Base-by-base conservation (phyloP, 139 green algal species). In the Coelastrella sp. region DNA sequence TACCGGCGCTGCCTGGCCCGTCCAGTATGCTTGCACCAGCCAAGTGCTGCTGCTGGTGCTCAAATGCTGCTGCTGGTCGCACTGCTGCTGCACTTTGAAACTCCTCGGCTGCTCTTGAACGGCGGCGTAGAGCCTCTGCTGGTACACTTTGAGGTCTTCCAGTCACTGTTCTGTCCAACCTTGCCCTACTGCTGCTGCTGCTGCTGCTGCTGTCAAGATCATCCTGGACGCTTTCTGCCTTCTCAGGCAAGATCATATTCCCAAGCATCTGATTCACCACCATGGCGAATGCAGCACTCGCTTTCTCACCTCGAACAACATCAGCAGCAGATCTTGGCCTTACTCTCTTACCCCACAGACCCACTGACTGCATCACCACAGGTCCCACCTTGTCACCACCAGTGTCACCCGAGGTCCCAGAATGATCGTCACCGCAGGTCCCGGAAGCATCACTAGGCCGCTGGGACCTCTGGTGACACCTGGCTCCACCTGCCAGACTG, bases 241-340 rank as follows among this genome's bases (percentile, higher is more conserved):
- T 25, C 4, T 0, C 30, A n/a, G 21, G 19, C 13, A 60, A 4
- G 4, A 73, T 4, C 23, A 78, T 53, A 13, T 60, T 78, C 21
- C 69, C 40, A 60, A 78, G 37, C 69, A 78, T 78, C 23, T 78
- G 38, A 53, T 78, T 78, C 3, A 78, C 40, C 4, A 78, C 40
- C 30, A 38, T 51, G 3, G 7, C 9, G 17, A 78, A 59, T 38
- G 40, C 69, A 40, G 41, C 69, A 21, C 40, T 27, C 0, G 69
- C 69, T 41, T 53, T 60, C 23, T 53, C 43, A 30, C 59, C 69
- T 8, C 69, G 40, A 8, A 59, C 9, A 51, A n/a, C 40, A 7
- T 78, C 69, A 38, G 40, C 40, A 19, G 69, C 69, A n/a, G 40
- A 78, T 32, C 40, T 60, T 37, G 69, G 40, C 4, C 69, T 8